phyloP scores from a whole-genome alignment of 2,329 filamentous ascomycete genomes.

The Penicillium capsulatum region DNA sequence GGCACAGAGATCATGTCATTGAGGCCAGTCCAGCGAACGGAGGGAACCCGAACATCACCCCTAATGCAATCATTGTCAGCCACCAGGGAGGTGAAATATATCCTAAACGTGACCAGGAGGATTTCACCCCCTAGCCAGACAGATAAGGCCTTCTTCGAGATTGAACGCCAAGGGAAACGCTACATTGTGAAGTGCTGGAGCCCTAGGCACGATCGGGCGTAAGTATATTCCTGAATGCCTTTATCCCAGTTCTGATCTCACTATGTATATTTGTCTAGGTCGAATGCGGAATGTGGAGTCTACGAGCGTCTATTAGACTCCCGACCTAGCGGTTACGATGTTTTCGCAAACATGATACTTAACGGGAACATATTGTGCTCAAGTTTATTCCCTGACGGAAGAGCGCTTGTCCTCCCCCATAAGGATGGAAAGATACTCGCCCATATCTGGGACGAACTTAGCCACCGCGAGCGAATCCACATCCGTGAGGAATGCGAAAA shows the following conservation, averaged over 20 bases:
- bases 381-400: slow-evolving; percentile 1
- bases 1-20: background rate
- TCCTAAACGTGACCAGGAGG: background rate
- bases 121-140: background rate
- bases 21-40: background rate
- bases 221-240: background rate
- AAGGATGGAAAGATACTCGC: background rate
- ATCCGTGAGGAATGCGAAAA: background rate
- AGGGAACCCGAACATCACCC: background rate
- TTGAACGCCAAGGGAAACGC: background rate
- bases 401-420: background rate
- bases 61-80: background rate
- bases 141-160: background rate
- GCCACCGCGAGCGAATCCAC: background rate
- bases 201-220: no score
- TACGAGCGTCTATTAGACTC: background rate
- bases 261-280: slow-evolving; percentile 1
- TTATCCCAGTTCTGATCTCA: slow-evolving; percentile 1
- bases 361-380: slow-evolving; percentile 2
- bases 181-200: no score
- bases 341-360: slow-evolving; percentile 2
- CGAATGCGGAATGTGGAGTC: slow-evolving; percentile 1
- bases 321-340: background rate
- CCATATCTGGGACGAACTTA: background rate
- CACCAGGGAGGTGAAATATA: background rate